Percentiles rank a stretch among this genome's conserved stretches.
Evolutionary conservation across 805 yeast species (phyloP).

Genomic region (Zygoascus tannicola): DNA sequence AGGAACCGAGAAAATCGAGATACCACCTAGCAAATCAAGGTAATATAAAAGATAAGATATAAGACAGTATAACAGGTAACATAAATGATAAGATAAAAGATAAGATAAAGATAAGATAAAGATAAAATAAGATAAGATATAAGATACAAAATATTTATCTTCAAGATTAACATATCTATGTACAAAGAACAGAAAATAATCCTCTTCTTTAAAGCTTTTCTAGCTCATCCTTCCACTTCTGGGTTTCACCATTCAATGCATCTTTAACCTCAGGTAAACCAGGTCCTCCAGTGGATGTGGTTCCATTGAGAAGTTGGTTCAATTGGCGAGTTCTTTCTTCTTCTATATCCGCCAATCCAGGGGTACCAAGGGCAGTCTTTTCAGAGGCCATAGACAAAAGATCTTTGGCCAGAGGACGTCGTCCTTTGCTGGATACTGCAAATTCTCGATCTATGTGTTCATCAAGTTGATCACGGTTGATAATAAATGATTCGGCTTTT

Average conservation of each 20-base stretch:
- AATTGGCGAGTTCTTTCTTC: conserved; percentile 3
- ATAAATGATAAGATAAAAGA: not conserved
- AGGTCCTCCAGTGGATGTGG: conserved; percentile 20
- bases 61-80: not conserved
- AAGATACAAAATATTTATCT: too few relatives aligned
- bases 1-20: too few relatives aligned
- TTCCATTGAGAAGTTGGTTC: conserved; percentile 15
- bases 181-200: too few relatives aligned
- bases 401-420: not conserved
- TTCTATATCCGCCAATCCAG: not conserved
- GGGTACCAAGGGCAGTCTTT: not conserved
- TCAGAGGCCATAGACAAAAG: conserved; percentile 1
- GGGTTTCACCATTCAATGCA: conserved; percentile 4
- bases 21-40: too few relatives aligned
- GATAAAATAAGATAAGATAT: not conserved
- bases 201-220: not conserved
- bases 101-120: not conserved
- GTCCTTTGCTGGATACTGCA: conserved; percentile 9
- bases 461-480: conserved; percentile 58
- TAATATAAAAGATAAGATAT: not conserved
- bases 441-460: conserved; percentile 51
- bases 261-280: conserved; percentile 25
- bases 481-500: conserved; percentile 56
- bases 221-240: not conserved
- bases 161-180: too few relatives aligned